Evolutionary conservation across 2,329 filamentous ascomycete species (phyloP).

Genomic region (Monosporascus cannonballus): DNA sequence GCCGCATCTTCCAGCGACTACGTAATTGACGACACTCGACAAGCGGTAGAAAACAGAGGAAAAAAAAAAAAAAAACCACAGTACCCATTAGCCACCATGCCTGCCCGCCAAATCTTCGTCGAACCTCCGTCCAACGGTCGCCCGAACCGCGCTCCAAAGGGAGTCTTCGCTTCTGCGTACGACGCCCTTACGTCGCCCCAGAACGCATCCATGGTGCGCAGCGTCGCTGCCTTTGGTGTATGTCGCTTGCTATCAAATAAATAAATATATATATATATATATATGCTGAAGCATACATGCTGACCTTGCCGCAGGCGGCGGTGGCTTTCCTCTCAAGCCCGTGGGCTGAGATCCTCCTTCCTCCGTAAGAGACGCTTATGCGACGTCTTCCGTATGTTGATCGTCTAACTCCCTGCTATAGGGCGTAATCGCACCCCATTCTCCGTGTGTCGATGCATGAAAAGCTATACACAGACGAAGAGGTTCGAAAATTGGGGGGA

Average conservation of each 20-base stretch:
- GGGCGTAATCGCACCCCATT: background rate
- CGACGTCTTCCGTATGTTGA: background rate
- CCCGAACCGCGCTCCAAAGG: conserved; percentile 38
- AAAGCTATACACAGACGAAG: background rate
- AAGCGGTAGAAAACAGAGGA: background rate
- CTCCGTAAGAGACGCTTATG: conserved; percentile 42
- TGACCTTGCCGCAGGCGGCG: conserved; percentile 41
- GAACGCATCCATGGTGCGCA: conserved; percentile 63
- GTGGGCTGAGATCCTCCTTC: conserved; percentile 61
- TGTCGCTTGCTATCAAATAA: conserved; percentile 24
- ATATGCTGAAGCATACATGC: background rate
- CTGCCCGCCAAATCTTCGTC: conserved; percentile 54
- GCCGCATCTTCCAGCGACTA: background rate
- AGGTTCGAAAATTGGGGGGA: too few relatives aligned
- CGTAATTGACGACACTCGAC: background rate
- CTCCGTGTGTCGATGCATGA: too few relatives aligned
- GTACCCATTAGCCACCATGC: conserved; percentile 39
- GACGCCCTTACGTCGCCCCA: conserved; percentile 58
- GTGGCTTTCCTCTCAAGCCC: conserved; percentile 63
- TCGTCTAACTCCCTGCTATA: background rate
- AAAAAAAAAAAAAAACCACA: too few relatives aligned
- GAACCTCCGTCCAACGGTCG: conserved; percentile 36
- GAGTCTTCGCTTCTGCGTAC: conserved; percentile 54
- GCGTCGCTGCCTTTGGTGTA: conserved; percentile 63
- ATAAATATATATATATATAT: too few relatives aligned